Percentiles rank a stretch among this genome's conserved stretches.
Evolutionary conservation across 2,329 filamentous ascomycete species (phyloP).

Genomic region (Neonectria neomacrospora): DNA sequence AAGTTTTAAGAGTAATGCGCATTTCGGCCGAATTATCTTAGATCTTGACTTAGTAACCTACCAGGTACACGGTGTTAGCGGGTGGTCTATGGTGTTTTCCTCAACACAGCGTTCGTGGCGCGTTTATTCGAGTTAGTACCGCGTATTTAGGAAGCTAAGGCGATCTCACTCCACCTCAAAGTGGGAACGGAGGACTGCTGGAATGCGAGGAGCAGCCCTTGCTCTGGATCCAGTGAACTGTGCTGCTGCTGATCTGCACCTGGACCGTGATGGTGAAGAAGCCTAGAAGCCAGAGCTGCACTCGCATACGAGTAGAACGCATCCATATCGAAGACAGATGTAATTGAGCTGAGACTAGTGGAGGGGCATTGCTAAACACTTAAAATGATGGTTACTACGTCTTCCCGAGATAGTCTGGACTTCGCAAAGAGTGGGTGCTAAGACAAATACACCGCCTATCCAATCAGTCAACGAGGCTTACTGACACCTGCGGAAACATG

Average conservation of each 20-base stretch:
- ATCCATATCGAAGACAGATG: background rate
- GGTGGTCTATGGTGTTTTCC: background rate
- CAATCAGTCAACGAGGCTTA: background rate
- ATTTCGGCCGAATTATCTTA: too few species aligned
- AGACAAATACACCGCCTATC: background rate
- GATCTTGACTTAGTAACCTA: background rate
- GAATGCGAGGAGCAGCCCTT: background rate
- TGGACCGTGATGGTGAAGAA: background rate
- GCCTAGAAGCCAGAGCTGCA: background rate
- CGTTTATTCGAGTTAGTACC: background rate
- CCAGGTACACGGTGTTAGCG: background rate
- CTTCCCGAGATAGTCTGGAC: background rate
- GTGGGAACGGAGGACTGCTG: background rate
- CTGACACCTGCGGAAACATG: background rate
- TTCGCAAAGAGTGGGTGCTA: background rate
- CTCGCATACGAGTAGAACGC: background rate
- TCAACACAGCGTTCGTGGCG: background rate
- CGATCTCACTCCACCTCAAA: background rate
- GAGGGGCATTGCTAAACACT: background rate
- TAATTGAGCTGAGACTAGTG: constrained; percentile 6
- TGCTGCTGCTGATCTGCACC: background rate
- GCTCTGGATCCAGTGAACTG: background rate
- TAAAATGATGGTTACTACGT: background rate
- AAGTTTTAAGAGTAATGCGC: background rate
- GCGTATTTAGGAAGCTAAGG: background rate